A percentile compares a stretch with the other conserved stretches of the same genome.
Conservation (phyloP, 768 basidiomycete genomes). For the Panaeolus cyanescens region DNA sequence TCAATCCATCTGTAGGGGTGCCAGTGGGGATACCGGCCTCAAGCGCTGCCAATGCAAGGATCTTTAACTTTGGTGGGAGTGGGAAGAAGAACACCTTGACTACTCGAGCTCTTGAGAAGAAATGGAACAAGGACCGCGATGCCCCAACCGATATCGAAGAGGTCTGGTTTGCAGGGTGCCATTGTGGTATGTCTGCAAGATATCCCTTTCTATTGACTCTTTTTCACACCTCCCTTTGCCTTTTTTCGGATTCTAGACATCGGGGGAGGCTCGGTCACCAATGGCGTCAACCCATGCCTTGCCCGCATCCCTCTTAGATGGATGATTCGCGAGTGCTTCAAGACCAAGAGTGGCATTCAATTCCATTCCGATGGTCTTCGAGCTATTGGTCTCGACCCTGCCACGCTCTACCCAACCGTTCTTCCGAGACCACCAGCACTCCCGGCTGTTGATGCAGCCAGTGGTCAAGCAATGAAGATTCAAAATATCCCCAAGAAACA, state of each 20-base stretch:
- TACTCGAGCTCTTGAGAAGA: constrained; percentile 23
- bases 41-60: constrained; percentile 3
- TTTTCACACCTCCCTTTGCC: not conserved
- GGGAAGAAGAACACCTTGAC: constrained; percentile 3
- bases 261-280: constrained; percentile 54
- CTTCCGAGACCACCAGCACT: constrained; percentile 42
- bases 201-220: not conserved
- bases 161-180: constrained; percentile 42
- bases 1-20: not conserved
- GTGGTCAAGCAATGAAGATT: not conserved
- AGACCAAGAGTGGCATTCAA: constrained; percentile 54
- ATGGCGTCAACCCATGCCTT: constrained; percentile 41
- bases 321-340: constrained; percentile 75
- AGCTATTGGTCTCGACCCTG: constrained; percentile 38
- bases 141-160: constrained; percentile 46
- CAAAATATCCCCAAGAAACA: constrained; percentile 29
- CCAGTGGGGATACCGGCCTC: constrained; percentile 7
- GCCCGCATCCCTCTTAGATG: constrained; percentile 58
- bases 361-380: constrained; percentile 43
- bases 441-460: constrained; percentile 26
- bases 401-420: constrained; percentile 37
- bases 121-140: constrained; percentile 23
- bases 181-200: constrained; percentile 37
- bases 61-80: constrained; percentile 9
- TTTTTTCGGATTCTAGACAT: constrained; percentile 43